Conservation (phyloP, 345 rosid species). For the Heritiera fomes region DNA sequence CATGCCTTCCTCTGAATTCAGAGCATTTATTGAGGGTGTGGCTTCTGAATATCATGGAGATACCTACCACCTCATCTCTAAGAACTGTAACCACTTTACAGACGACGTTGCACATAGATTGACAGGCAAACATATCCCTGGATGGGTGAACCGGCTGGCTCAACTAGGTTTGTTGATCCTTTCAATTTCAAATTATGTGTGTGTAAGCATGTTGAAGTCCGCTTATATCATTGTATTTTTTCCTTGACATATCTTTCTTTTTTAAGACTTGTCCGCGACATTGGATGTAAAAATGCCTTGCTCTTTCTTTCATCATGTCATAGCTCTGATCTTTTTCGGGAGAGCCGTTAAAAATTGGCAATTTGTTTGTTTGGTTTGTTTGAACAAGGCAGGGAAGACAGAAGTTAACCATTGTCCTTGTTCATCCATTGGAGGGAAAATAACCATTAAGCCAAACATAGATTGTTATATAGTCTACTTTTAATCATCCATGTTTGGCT, state of each 20-base stretch:
- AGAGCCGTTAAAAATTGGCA: background rate
- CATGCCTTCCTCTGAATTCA: slow-evolving; percentile 54
- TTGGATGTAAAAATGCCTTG: background rate
- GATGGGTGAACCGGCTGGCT: slow-evolving; percentile 81
- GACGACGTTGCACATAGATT: slow-evolving; percentile 56
- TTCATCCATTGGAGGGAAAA: background rate
- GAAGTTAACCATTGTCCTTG: background rate
- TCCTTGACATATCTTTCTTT: background rate
- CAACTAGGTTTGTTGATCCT: slow-evolving; percentile 26
- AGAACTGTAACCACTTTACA: slow-evolving; percentile 82
- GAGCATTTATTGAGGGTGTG: slow-evolving; percentile 52
- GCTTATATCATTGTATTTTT: background rate
- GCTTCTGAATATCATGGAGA: slow-evolving; percentile 84
- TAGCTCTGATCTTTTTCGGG: background rate
- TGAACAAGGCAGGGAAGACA: background rate
- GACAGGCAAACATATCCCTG: slow-evolving; percentile 58
- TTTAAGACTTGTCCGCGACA: background rate
- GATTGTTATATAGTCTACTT: background rate
- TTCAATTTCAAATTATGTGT: background rate
- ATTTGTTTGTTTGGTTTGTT: background rate
- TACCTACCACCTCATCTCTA: slow-evolving; percentile 72
- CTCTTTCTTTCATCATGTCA: background rate
- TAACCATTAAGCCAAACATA: background rate
- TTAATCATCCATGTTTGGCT: background rate
- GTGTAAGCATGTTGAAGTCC: no score